Evolutionary conservation across 2,329 filamentous ascomycete genomes (phyloP).

Genomic region (Fusarium heterosporum): DNA sequence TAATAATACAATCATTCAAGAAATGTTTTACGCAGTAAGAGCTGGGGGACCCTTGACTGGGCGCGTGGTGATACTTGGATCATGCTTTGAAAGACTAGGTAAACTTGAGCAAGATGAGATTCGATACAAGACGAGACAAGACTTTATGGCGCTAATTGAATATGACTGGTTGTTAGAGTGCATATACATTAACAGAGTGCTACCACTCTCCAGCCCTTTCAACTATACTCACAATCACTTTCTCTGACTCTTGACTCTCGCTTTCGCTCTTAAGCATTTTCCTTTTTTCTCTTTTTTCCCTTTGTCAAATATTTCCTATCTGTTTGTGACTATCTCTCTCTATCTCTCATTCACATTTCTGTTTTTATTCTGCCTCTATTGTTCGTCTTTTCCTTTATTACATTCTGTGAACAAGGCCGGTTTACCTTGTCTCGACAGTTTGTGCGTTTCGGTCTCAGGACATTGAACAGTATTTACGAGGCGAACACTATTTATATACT

Average conservation of each 20-base stretch:
- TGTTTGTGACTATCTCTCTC: constrained; percentile 22
- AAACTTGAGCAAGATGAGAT: constrained; percentile 25
- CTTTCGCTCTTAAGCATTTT: constrained; percentile 5
- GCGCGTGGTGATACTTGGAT: constrained; percentile 44
- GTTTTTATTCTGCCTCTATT: constrained; percentile 10
- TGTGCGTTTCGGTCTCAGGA: constrained; percentile 17
- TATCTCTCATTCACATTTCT: constrained; percentile 28
- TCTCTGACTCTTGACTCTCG: constrained; percentile 18
- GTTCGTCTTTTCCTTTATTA: constrained; percentile 24
- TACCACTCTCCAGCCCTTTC: constrained; percentile 19
- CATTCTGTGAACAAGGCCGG: constrained; percentile 23
- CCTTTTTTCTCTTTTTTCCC: constrained; percentile 31
- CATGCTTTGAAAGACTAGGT: constrained; percentile 9
- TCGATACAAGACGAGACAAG: constrained; percentile 32
- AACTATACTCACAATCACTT: constrained; percentile 12
- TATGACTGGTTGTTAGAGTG: constrained; percentile 15
- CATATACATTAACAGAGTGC: constrained; percentile 34
- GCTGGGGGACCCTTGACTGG: constrained; percentile 27
- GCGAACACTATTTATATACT: constrained; percentile 5
- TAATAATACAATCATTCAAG: constrained; percentile 6
- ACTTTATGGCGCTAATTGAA: constrained; percentile 29
- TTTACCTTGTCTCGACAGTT: constrained; percentile 19
- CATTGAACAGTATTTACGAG: constrained; percentile 30
- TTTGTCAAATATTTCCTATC: constrained; percentile 30
- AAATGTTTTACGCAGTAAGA: constrained; percentile 18